phyloP scores from a whole-genome alignment of 1,139 yeast genomes.

The Suhomyces anneliseae region DNA sequence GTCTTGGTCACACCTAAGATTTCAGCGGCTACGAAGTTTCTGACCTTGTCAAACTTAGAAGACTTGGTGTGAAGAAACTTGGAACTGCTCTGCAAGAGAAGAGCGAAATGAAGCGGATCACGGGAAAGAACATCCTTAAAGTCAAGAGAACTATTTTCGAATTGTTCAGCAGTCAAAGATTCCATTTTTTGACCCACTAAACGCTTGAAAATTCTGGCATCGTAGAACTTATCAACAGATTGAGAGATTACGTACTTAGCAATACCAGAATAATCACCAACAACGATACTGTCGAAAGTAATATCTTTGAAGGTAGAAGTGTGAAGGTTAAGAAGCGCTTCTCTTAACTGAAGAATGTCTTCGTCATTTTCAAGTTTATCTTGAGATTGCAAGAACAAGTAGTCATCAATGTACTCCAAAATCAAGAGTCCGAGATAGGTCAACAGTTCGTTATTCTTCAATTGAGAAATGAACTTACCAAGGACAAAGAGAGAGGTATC shows the following conservation, averaged over 20 bases:
- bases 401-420: constrained; percentile 32
- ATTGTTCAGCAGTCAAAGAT: constrained; percentile 20
- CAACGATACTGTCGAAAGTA: constrained; percentile 1
- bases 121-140: constrained; percentile 30
- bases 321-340: neutral
- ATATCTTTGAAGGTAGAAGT: neutral
- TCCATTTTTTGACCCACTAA: constrained; percentile 31
- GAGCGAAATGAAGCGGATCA: constrained; percentile 37
- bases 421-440: constrained; percentile 14
- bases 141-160: constrained; percentile 28
- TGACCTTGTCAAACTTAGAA: constrained; percentile 47
- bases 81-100: constrained; percentile 37
- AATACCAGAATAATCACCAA: neutral
- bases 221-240: constrained; percentile 18
- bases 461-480: constrained; percentile 13
- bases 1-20: constrained; percentile 52
- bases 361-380: constrained; percentile 2
- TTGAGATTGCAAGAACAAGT: constrained; percentile 18
- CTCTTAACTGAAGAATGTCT: constrained; percentile 6
- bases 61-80: constrained; percentile 31
- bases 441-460: constrained; percentile 1
- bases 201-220: constrained; percentile 27
- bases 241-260: neutral
- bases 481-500: constrained; percentile 4
- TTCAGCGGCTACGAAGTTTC: constrained; percentile 66